Conservation (phyloP, 768 basidiomycete genomes). For the Stropharia rugosoannulata region DNA sequence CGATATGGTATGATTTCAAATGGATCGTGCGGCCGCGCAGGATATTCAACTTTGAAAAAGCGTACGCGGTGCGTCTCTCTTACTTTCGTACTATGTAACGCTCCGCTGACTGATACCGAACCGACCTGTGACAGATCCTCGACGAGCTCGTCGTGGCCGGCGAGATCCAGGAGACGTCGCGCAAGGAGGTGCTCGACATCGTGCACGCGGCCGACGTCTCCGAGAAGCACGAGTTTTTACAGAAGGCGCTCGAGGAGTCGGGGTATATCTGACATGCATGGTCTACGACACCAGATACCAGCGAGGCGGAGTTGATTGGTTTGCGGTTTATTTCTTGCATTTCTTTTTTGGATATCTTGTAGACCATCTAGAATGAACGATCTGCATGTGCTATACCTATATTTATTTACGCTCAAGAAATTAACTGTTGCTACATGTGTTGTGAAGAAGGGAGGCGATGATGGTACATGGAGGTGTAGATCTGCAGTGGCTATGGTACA, state of each 20-base stretch:
- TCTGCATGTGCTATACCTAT: too few relatives aligned
- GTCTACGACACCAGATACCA: not conserved
- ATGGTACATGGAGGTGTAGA: too few relatives aligned
- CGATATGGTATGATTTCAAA: too few relatives aligned
- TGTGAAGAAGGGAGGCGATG: too few relatives aligned
- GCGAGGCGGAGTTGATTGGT: not conserved
- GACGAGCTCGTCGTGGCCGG: constrained; percentile 94
- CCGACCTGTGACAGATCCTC: constrained; percentile 52
- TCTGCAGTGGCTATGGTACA: too few relatives aligned
- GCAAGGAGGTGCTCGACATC: constrained; percentile 52
- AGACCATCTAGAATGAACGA: too few relatives aligned
- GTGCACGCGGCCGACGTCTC: constrained; percentile 19
- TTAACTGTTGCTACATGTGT: too few relatives aligned
- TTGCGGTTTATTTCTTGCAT: too few relatives aligned
- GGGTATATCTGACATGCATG: not conserved
- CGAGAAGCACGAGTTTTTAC: constrained; percentile 8
- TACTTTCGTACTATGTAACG: not conserved
- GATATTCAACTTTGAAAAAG: constrained; percentile 98
- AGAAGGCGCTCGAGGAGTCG: constrained; percentile 2
- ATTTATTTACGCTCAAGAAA: too few relatives aligned
- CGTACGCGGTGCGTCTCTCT: constrained; percentile 66
- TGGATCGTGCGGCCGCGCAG: constrained; percentile 44
- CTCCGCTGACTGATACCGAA: not conserved
- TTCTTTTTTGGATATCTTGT: too few relatives aligned
- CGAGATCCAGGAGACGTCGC: constrained; percentile 92